These are phyloP conservation scores for sweet orange (Citrus sinensis) DNA, from an alignment of 345 rosid genomes.

Conservation along the genomic window DNA sequence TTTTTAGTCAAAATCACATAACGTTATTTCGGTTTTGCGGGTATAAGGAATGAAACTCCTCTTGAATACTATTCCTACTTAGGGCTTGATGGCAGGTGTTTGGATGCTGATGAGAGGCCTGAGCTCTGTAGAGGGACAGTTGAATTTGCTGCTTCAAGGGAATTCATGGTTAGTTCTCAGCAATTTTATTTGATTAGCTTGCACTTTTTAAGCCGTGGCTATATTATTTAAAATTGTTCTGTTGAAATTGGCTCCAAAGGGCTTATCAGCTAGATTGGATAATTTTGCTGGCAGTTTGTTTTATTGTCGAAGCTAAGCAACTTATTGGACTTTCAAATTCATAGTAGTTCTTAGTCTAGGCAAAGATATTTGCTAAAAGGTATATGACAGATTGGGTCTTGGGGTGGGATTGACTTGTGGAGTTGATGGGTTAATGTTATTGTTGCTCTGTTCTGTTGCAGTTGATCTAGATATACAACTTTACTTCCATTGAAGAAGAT, in stretches of 20 bases:
- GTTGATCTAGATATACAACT: background rate
- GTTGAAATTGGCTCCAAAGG: background rate
- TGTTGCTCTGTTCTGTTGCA: background rate
- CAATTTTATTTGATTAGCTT: background rate
- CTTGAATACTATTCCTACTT: slow-evolving; percentile 51
- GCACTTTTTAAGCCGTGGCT: background rate
- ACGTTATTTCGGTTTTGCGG: background rate
- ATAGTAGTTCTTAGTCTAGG: background rate
- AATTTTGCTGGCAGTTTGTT: background rate
- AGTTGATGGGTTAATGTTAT: background rate
- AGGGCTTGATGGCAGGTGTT: slow-evolving; percentile 54
- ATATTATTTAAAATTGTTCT: background rate
- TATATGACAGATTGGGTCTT: background rate
- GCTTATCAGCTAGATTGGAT: background rate
- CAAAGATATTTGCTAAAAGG: background rate
- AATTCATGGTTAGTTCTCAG: slow-evolving; percentile 68
- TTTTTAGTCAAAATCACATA: background rate
- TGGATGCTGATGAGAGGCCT: slow-evolving; percentile 62
- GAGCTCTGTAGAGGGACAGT: slow-evolving; percentile 58
- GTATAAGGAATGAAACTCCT: slow-evolving; percentile 36
- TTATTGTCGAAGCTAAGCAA: background rate
- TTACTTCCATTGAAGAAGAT: background rate
- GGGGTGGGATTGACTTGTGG: background rate
- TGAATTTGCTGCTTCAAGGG: slow-evolving; percentile 76
- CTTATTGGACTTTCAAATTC: background rate